Conservation (phyloP, 202 grass and related monocot species). For the Schoenoplectus triqueter region DNA sequence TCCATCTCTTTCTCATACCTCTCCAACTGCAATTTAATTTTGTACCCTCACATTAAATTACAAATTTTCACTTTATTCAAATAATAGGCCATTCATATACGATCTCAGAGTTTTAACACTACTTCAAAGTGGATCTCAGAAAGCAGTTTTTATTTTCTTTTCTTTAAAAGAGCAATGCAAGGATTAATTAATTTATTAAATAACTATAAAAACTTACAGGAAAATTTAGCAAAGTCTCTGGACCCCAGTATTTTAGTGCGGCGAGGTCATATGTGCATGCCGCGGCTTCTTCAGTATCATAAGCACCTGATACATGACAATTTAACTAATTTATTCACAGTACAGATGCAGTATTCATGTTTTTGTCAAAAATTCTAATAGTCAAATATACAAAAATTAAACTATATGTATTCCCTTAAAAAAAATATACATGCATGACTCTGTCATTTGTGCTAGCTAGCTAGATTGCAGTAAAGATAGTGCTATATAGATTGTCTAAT, state of each 20-base stretch:
- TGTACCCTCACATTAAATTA: constrained; percentile 16
- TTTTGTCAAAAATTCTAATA: constrained; percentile 24
- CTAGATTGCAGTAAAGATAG: constrained; percentile 9
- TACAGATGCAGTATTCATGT: neutral
- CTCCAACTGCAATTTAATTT: constrained; percentile 51
- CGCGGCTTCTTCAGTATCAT: constrained; percentile 81
- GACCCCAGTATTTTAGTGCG: constrained; percentile 89
- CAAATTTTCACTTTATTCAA: neutral
- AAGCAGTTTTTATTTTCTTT: neutral
- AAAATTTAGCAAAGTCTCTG: constrained; percentile 74
- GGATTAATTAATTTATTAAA: neutral
- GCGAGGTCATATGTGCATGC: constrained; percentile 79
- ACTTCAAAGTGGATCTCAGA: constrained; percentile 11
- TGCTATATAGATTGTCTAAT: neutral
- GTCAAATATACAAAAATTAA: constrained; percentile 26
- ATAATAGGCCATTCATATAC: neutral
- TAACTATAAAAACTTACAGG: constrained; percentile 49
- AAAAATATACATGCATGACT: neutral
- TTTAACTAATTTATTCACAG: constrained; percentile 10
- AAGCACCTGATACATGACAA: constrained; percentile 63
- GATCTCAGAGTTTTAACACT: neutral
- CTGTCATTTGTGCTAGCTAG: constrained; percentile 2
- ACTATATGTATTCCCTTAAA: neutral
- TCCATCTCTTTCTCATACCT: constrained; percentile 63
- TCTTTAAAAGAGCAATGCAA: neutral